Conservation (phyloP, 202 grass and related monocot genomes). For the Setaria viridis region DNA sequence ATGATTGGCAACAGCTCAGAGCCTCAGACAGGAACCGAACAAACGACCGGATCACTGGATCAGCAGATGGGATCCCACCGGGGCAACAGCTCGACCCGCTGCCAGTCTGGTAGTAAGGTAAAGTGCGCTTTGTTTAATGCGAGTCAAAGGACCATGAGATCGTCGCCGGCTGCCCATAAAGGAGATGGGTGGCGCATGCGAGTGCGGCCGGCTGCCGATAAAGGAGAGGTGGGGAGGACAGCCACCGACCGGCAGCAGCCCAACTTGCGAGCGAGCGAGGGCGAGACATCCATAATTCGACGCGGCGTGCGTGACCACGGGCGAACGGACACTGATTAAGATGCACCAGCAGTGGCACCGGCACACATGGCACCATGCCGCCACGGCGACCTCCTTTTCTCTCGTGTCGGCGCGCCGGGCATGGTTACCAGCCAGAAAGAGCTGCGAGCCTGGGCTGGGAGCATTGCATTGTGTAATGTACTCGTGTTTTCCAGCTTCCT, state of each 20-base stretch:
- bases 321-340: not conserved
- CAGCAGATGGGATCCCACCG: not conserved
- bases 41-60: conserved; percentile 7
- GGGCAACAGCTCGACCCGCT: not conserved
- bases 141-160: conserved; percentile 16
- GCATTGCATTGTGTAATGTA: too few relatives aligned
- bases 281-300: not conserved
- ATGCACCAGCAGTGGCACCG: not conserved
- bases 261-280: not conserved
- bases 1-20: conserved; percentile 42
- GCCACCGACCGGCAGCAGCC: not conserved
- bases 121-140: not conserved
- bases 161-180: not conserved
- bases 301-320: not conserved
- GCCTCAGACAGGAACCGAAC: conserved; percentile 30
- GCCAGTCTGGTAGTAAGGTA: not conserved
- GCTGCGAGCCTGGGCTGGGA: too few relatives aligned
- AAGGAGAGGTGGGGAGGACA: not conserved
- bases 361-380: not conserved
- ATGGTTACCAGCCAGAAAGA: too few relatives aligned
- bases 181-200: conserved; percentile 26
- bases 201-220: not conserved
- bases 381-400: not conserved
- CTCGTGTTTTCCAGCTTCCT: too few relatives aligned
- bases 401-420: conserved; percentile 6